Base-by-base conservation (phyloP, 495 filamentous ascomycete genomes). In the Elasticomyces elasticus region DNA sequence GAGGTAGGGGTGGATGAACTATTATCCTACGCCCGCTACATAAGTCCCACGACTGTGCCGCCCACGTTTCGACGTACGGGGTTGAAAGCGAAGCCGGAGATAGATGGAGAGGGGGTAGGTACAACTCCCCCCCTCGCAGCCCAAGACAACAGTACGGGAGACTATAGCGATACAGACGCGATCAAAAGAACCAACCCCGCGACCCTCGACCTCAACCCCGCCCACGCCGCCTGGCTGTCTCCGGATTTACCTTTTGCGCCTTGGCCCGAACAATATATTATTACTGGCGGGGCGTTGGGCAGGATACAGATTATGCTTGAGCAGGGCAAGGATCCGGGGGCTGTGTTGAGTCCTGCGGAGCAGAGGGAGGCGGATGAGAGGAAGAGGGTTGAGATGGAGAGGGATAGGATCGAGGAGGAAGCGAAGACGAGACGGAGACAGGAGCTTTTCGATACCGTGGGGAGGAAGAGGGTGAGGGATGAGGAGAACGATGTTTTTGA, bases 11-110 rank as follows among this genome's bases (percentile, higher is more conserved):
- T 82, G 51, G 72, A 72, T 42, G 83, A 89, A 49, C 76, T 91
- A 1, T 77, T 91, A 7, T 68, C 69, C 41, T 89, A 84, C 61
- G 87, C 86, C 9, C 78, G 79, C n/a, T 76, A 77, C 56, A 88
- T 90, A 55, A 80, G 77, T 51, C 80, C 77, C 63, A 86, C 79
- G 56, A 89, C 87, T 0, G 71, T 83, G 9, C 86, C 86, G 0
- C 79, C 80, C 0, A 77, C 79, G 5, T 80, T 74, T 54, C 71
- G 76, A 62, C 12, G 60, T 56, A 42, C 24, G 58, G 2, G 22
- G 23, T 64, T 67, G n/a, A 64, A 22, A 44, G 22, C 17, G 30
- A 49, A 15, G 9, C 22, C 11, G 30, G 15, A 23, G 9, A 44
- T 6, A 25, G 9, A 6, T 5, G 20, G 30, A 7, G 12, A 10